Percentiles rank a stretch among this genome's conserved stretches.
These are phyloP conservation scores for Pseudoscleropodium purum DNA, from an alignment of 225 moss, liverwort and hornwort genomes.

Conservation along the genomic window DNA sequence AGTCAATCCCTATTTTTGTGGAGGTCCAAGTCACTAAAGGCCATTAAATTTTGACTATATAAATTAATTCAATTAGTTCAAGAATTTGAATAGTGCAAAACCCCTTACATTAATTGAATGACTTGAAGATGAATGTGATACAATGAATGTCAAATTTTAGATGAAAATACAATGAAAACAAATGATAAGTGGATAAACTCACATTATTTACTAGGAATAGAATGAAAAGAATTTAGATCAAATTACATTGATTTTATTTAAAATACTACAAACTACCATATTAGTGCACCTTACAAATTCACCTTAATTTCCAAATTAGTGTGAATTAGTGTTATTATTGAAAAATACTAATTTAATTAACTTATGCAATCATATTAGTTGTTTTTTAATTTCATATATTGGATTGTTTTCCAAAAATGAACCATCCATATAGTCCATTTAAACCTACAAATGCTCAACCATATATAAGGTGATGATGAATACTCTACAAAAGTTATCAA, in stretches of 20 bases:
- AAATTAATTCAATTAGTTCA: not conserved
- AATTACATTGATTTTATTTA: not conserved
- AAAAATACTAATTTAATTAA: not conserved
- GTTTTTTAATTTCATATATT: not conserved
- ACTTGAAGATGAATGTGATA: not conserved
- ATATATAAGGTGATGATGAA: not conserved
- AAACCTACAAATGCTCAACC: fast-evolving
- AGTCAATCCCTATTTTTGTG: not conserved
- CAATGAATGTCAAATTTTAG: not conserved
- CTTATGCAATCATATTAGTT: not conserved
- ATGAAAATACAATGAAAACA: not conserved
- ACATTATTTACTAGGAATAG: not conserved
- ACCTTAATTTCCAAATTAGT: not conserved
- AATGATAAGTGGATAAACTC: not conserved
- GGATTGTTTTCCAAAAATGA: not conserved
- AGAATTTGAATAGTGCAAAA: no score
- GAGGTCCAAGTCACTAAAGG: fast-evolving
- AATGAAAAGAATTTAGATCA: not conserved
- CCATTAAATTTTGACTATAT: not conserved
- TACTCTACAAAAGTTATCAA: not conserved
- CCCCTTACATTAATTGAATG: not conserved
- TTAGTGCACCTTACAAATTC: not conserved
- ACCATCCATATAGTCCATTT: not conserved
- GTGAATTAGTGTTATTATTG: fast-evolving
- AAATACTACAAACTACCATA: no score